phyloP scores from a whole-genome alignment of 768 basidiomycete species.

The Suillus plorans region DNA sequence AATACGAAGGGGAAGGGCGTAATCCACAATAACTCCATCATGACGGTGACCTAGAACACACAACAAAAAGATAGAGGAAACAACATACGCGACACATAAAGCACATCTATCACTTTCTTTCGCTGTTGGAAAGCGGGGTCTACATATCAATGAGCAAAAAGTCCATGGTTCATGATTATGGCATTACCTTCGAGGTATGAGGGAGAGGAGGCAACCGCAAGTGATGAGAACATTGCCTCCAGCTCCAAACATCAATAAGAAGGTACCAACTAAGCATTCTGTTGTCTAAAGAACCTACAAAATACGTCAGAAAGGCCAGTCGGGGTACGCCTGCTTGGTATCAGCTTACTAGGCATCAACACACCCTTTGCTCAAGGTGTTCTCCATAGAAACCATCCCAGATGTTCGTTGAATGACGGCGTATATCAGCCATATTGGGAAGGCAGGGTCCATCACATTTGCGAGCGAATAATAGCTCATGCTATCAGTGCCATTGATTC shows the following conservation, averaged over 20 bases:
- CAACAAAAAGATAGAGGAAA: not conserved
- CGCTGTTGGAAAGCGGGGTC: slow-evolving; percentile 23
- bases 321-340: slow-evolving; percentile 2
- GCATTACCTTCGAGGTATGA: slow-evolving; percentile 49
- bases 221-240: slow-evolving; percentile 85
- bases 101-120: slow-evolving; percentile 14
- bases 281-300: slow-evolving; percentile 69
- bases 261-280: slow-evolving; percentile 82
- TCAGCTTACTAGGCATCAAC: slow-evolving; percentile 71
- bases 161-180: slow-evolving; percentile 23
- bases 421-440: slow-evolving; percentile 68
- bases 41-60: not conserved
- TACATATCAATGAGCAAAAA: slow-evolving; percentile 27
- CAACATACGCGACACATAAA: not conserved
- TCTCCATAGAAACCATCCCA: slow-evolving; percentile 73
- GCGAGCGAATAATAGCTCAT: slow-evolving; percentile 68
- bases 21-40: not conserved
- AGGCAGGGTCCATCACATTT: slow-evolving; percentile 85
- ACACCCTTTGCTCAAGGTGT: slow-evolving; percentile 62
- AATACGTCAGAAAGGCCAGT: slow-evolving; percentile 4
- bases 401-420: slow-evolving; percentile 38
- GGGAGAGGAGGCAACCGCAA: slow-evolving; percentile 61
- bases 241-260: slow-evolving; percentile 64
- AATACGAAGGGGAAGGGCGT: not conserved
- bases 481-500: slow-evolving; percentile 16